phyloP scores from a whole-genome alignment of 345 rosid species.

The Tarenaya hassleriana region DNA sequence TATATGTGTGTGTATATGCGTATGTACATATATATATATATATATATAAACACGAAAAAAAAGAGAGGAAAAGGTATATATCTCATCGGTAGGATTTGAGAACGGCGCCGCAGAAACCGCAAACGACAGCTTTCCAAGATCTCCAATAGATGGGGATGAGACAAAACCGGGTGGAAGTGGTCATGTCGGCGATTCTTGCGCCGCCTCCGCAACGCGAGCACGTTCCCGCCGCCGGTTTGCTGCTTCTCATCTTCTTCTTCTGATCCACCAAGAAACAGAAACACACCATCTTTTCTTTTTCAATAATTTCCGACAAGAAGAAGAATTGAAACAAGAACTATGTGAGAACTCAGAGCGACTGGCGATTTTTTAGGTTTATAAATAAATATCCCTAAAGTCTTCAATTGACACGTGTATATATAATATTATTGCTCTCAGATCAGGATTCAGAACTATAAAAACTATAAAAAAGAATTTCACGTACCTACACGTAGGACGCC shows the following conservation, averaged over 20 bases:
- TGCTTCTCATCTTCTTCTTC: slow-evolving; percentile 37
- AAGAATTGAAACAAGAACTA: too few relatives aligned
- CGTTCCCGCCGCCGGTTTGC: slow-evolving; percentile 66
- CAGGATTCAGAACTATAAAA: too few relatives aligned
- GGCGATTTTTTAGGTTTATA: too few relatives aligned
- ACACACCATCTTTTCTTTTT: slow-evolving; percentile 43
- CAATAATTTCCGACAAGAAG: slow-evolving; percentile 7
- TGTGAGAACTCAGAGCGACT: too few relatives aligned
- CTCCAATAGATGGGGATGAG: slow-evolving; percentile 53
- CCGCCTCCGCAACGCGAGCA: slow-evolving; percentile 58
- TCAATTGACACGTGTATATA: slow-evolving; percentile 2
- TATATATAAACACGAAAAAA: slow-evolving; percentile 11
- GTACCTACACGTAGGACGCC: too few relatives aligned
- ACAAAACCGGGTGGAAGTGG: slow-evolving; percentile 58
- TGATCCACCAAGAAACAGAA: slow-evolving; percentile 77
- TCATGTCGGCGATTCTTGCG: slow-evolving; percentile 67
- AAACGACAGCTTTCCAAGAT: slow-evolving; percentile 63
- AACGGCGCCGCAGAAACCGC: slow-evolving; percentile 64
- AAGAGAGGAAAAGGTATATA: slow-evolving; percentile 19
- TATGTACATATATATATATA: too few relatives aligned
- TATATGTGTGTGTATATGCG: too few relatives aligned
- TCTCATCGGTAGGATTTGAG: slow-evolving; percentile 56
- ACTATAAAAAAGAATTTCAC: too few relatives aligned
- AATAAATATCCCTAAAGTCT: neutral
- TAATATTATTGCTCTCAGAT: too few relatives aligned